These are phyloP conservation scores for Clathrospora elynae DNA, from an alignment of 2,329 filamentous ascomycete species.

Conservation along the genomic window DNA sequence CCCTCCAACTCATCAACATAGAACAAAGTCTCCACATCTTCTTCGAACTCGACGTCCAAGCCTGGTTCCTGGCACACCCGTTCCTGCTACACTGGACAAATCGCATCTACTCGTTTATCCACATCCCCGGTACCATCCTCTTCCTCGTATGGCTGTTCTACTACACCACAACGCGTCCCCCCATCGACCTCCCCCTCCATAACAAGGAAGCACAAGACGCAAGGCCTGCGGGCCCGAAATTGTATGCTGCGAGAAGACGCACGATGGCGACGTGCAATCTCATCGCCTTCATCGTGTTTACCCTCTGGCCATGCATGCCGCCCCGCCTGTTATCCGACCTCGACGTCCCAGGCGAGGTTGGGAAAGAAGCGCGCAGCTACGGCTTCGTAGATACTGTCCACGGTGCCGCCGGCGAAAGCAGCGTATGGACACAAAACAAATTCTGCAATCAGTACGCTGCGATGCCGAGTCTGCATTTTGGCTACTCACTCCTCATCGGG, in stretches of 20 bases:
- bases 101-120: slow-evolving; percentile 75
- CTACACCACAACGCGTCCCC: slow-evolving; percentile 68
- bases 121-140: slow-evolving; percentile 75
- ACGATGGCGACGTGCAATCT: slow-evolving; percentile 65
- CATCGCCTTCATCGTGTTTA: slow-evolving; percentile 64
- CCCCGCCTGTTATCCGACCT: slow-evolving; percentile 61
- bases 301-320: slow-evolving; percentile 65
- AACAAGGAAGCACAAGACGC: slow-evolving; percentile 47
- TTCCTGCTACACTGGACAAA: slow-evolving; percentile 71
- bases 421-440: slow-evolving; percentile 72
- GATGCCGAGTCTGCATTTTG: slow-evolving; percentile 78
- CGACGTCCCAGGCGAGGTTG: slow-evolving; percentile 59
- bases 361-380: slow-evolving; percentile 63
- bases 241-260: slow-evolving; percentile 61
- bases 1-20: slow-evolving; percentile 68
- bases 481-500: slow-evolving; percentile 74
- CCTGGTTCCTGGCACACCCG: slow-evolving; percentile 60
- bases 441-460: slow-evolving; percentile 80
- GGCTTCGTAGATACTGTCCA: slow-evolving; percentile 66
- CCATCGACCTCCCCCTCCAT: slow-evolving; percentile 49
- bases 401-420: slow-evolving; percentile 63
- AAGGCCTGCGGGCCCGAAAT: slow-evolving; percentile 55
- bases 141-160: slow-evolving; percentile 72
- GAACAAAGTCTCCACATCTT: slow-evolving; percentile 70
- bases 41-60: slow-evolving; percentile 67